Percentiles rank a stretch among this genome's conserved stretches.
These are phyloP conservation scores for Clathrus columnatus DNA, from an alignment of 768 basidiomycete species.

Conservation along the genomic window DNA sequence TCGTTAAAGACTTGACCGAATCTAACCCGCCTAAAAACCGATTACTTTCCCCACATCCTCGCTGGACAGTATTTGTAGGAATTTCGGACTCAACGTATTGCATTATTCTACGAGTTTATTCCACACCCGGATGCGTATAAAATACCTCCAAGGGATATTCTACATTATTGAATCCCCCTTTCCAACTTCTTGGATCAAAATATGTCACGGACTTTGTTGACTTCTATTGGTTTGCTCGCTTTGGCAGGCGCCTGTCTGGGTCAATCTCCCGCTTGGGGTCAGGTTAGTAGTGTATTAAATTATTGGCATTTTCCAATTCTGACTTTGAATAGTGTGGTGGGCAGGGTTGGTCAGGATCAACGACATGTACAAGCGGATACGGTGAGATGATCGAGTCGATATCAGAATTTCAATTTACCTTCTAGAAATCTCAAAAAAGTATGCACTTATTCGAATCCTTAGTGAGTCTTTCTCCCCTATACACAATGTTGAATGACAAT, in stretches of 20 bases:
- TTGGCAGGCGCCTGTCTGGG: neutral
- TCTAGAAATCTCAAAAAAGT: conserved; percentile 21
- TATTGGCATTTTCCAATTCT: neutral
- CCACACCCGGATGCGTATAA: neutral
- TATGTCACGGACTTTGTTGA: neutral
- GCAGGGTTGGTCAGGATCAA: conserved; percentile 42
- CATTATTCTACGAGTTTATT: neutral
- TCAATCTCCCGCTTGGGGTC: neutral
- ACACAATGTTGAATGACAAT: no score
- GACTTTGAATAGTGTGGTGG: conserved; percentile 37
- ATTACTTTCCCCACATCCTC: neutral
- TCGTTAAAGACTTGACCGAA: no score
- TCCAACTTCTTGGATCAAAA: neutral
- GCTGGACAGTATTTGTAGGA: neutral
- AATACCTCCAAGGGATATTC: no score
- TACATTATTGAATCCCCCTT: no score
- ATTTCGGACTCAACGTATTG: neutral
- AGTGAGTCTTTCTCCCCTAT: neutral
- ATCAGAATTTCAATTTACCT: no score
- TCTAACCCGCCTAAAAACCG: neutral
- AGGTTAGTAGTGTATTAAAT: neutral
- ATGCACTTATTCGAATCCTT: neutral
- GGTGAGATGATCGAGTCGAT: no score
- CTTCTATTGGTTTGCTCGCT: neutral
- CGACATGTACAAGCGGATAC: conserved; percentile 26